Base-by-base conservation (phyloP, 1,284 basidiomycete genomes). In the Porodaedalea pini region DNA sequence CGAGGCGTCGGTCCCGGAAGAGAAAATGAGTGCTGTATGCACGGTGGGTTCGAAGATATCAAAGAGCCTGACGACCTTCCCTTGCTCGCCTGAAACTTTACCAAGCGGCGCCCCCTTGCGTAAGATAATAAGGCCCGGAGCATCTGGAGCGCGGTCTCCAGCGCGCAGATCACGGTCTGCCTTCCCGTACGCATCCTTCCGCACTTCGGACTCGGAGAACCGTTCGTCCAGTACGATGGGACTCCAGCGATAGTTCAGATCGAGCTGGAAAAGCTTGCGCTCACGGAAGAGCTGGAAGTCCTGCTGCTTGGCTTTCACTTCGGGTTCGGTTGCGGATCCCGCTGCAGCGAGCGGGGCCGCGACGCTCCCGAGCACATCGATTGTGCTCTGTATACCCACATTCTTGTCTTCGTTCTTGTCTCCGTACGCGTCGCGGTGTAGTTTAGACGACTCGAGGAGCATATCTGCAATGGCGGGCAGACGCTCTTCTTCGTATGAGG, bases 401-500 rank as follows among this genome's bases (percentile, higher is more conserved):
- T 8, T 44, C 1, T 21, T 10, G 8, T 44, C 17, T 2, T 44
- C n/a, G n/a, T n/a, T n/a, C 21, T 44, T 44, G 19, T 44, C 41
- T 3, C 21, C 21, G 15, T 44, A 44, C 19, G 21, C 41, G 11
- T 41, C 7, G 7, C 23, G 27, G 27, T 52, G 55, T 17, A 51
- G 52, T 8, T 37, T 37, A 19, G 21, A n/a, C 1, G 45, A 47
- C 13, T 29, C 11, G 25, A 44, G 39, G 34, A 71, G 69, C 71
- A 77, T 76, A 43, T 73, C 69, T 0, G 71, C 67, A 41, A 76
- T 69, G 13, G 75, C 70, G 0, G 73, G 76, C 11, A 71, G 56
- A n/a, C 73, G 75, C 47, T 75, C 75, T 2, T 62, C 27, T 13
- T 64, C 67, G 55, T 75, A 74, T 0, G 73, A 69, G 1, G 68